A percentile compares a stretch with the other conserved stretches of the same genome.
phyloP scores from a whole-genome alignment of 306 rosid species.

The Medicago arabica region DNA sequence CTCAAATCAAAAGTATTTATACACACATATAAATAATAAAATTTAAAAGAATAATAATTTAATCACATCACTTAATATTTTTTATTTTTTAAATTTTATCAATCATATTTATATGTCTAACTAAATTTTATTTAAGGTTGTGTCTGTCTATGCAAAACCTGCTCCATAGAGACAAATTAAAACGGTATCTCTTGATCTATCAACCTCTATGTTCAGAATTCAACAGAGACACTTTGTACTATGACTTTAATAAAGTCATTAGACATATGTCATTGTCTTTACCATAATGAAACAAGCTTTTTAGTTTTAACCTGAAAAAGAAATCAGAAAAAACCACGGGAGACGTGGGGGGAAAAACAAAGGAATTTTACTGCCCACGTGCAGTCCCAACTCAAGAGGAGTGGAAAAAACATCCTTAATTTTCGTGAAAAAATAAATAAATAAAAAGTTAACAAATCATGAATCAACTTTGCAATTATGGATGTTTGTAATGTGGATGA shows the following conservation, averaged over 20 bases:
- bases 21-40: no score
- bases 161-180: conserved; percentile 6
- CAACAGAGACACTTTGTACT: conserved; percentile 33
- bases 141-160: no score
- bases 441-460: conserved; percentile 36
- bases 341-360: not conserved
- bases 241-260: conserved; percentile 59
- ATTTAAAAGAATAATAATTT: no score
- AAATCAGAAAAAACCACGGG: conserved; percentile 39
- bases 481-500: conserved; percentile 1
- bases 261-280: conserved; percentile 54
- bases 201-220: not conserved
- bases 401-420: conserved; percentile 49
- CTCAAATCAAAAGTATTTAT: no score
- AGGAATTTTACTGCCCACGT: conserved; percentile 58
- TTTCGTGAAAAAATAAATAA: conserved; percentile 42
- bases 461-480: conserved; percentile 38
- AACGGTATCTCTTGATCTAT: not conserved
- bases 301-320: conserved; percentile 18
- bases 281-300: conserved; percentile 49
- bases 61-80: no score
- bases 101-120: no score
- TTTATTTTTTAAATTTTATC: no score
- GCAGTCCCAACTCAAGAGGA: conserved; percentile 33
- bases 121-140: no score